Base-by-base conservation (phyloP, 306 rosid species). In the Acacia acuminata region DNA sequence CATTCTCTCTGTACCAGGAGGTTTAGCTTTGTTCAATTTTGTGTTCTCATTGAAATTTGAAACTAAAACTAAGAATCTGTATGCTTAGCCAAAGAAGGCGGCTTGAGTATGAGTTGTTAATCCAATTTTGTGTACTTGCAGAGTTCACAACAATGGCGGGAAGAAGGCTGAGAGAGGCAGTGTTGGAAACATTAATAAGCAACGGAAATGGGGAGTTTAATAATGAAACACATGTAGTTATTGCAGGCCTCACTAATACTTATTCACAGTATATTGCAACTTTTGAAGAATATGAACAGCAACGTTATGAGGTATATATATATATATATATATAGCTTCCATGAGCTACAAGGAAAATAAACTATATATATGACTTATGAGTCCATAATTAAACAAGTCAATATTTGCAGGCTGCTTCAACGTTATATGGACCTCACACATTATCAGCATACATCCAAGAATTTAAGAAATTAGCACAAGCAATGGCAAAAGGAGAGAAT, bases 131-230 rank as follows among this genome's bases (percentile, higher is more conserved):
- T 79, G 75, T 71, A 53, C 77, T 84, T 83, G 86, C 89, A 94
- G 97, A 93, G 79, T 89, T 94, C 84, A 93, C 97, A 81, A 94
- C 94, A 86, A 94, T 94, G 97, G 88, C 94, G 2, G 97, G 98
- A 9, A 90, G 94, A 75, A 80, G 97, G 40, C 86, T 94, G 30
- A 91, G 94, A 75, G 97, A 91, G 60, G 92, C 91, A 75, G 87
- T 93, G 65, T 90, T 88, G 86, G 86, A 93, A 88, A 90, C 94
- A 71, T 66, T 91, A 40, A 82, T 90, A 77, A 71, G 86, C 61
- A 89, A 63, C 42, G 89, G 89, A 17, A 76, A 87, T 4, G 89
- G 92, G 55, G 93, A 90, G 80, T 93, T 94, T 67, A 83, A 85
- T 47, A 32, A 88, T 20, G 79, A 81, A 24, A 93, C 92, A 7